Conservation (phyloP, 2,329 filamentous ascomycete species). For the Cladosporium sp. region DNA sequence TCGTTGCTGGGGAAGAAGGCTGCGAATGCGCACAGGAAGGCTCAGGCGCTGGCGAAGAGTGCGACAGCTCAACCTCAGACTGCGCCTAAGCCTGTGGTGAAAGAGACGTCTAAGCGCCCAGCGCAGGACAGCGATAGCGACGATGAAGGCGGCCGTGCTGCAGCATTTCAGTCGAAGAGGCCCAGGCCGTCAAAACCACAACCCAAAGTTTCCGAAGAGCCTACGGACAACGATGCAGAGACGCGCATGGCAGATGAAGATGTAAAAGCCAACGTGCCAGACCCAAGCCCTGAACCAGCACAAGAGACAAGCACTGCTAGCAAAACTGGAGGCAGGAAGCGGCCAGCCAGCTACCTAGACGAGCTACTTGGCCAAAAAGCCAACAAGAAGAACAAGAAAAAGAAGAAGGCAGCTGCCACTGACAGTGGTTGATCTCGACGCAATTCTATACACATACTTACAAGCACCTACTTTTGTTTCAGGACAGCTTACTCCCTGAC, state of each 20-base stretch:
- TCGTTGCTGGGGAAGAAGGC: constrained; percentile 46
- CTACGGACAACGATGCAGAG: background rate
- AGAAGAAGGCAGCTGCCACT: constrained; percentile 21
- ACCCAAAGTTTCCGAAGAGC: background rate
- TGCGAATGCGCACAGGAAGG: constrained; percentile 33
- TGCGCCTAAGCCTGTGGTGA: constrained; percentile 13
- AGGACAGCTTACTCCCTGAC: constrained; percentile 43
- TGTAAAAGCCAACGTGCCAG: constrained; percentile 40
- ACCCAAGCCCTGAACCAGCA: constrained; percentile 16
- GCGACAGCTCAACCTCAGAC: constrained; percentile 11
- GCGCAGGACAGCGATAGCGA: constrained; percentile 38
- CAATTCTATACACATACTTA: constrained; percentile 21
- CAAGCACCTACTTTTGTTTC: background rate
- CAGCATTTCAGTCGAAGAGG: constrained; percentile 27
- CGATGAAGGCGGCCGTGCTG: constrained; percentile 28
- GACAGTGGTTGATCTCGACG: constrained; percentile 1
- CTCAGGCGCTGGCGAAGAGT: constrained; percentile 20
- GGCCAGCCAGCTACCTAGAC: constrained; percentile 54
- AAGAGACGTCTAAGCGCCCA: constrained; percentile 18
- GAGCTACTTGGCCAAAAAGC: constrained; percentile 52
- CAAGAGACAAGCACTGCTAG: constrained; percentile 5
- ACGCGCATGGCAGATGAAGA: constrained; percentile 27
- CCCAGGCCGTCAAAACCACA: constrained; percentile 11
- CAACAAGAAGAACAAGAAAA: constrained; percentile 53
- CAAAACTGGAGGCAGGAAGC: constrained; percentile 34